Evolutionary conservation across 208 protist genomes (phyloP).

Genomic region (Wallacemonas sp.): DNA sequence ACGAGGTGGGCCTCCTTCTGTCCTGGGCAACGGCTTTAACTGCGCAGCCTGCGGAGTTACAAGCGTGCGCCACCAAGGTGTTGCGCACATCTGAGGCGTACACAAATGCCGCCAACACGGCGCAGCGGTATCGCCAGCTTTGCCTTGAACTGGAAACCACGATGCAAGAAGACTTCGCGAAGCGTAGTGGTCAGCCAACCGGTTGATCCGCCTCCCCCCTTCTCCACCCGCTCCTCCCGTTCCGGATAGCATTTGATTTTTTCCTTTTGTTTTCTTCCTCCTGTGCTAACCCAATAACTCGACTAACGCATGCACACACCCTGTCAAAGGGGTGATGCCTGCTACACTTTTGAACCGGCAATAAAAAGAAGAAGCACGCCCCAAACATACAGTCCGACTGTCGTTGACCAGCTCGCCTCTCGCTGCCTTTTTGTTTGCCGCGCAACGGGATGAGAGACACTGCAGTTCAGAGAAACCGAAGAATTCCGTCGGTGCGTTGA

Average conservation of each 20-base stretch:
- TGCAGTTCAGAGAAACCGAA: too few species aligned
- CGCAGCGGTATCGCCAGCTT: conserved; percentile 48
- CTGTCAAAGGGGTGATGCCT: too few species aligned
- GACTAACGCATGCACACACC: too few species aligned
- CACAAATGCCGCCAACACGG: conserved; percentile 36
- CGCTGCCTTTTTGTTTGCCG: too few species aligned
- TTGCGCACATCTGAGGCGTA: conserved; percentile 30
- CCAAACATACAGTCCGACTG: too few species aligned
- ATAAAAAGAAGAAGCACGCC: too few species aligned
- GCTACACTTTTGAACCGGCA: too few species aligned
- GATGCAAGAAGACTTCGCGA: conserved; percentile 48
- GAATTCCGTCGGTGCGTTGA: too few species aligned
- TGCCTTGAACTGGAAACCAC: conserved; percentile 55
- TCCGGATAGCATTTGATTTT: background rate
- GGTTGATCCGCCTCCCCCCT: background rate
- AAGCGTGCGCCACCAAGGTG: conserved; percentile 22
- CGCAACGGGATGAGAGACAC: too few species aligned
- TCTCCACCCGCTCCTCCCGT: background rate
- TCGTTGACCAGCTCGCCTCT: too few species aligned
- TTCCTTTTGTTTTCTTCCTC: background rate
- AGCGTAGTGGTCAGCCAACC: conserved; percentile 27
- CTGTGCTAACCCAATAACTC: too few species aligned
- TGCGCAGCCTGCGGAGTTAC: conserved; percentile 19
- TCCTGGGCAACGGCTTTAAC: conserved; percentile 24
- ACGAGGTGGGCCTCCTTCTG: conserved; percentile 70